These are phyloP conservation scores for Saitozyma sp. DNA, from an alignment of 768 basidiomycete species.

Conservation along the genomic window DNA sequence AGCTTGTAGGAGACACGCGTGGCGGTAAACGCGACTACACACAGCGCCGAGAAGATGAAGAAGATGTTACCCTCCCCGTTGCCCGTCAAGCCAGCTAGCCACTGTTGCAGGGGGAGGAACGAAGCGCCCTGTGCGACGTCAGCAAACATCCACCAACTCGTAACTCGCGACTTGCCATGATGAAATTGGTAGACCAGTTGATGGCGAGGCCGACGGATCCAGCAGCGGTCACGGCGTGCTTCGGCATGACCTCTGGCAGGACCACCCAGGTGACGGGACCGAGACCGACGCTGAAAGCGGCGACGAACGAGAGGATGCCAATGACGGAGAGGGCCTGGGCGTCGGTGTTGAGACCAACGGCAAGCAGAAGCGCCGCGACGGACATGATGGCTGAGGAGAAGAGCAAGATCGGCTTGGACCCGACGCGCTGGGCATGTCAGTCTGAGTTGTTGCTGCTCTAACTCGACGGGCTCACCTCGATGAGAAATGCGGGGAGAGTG, in stretches of 20 bases:
- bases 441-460: not conserved
- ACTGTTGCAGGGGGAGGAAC: constrained; percentile 37
- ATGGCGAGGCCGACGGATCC: constrained; percentile 72
- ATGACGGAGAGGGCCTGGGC: constrained; percentile 64
- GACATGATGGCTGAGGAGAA: constrained; percentile 71
- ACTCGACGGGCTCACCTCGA: constrained; percentile 61
- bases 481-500: constrained; percentile 79
- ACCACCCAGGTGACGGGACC: constrained; percentile 92
- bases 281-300: constrained; percentile 85
- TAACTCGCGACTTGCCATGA: constrained; percentile 17
- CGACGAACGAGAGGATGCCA: constrained; percentile 71
- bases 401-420: constrained; percentile 66
- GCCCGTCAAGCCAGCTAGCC: constrained; percentile 25
- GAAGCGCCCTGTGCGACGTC: constrained; percentile 15
- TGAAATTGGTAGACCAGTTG: constrained; percentile 55
- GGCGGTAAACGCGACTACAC: constrained; percentile 16
- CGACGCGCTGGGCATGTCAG: constrained; percentile 61
- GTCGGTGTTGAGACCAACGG: constrained; percentile 53
- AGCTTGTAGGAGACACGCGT: constrained; percentile 14
- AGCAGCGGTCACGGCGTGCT: constrained; percentile 71
- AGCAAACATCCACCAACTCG: not conserved
- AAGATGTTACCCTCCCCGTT: constrained; percentile 40
- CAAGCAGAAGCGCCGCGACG: constrained; percentile 66
- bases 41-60: constrained; percentile 30
- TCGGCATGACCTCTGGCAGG: constrained; percentile 81